Evolutionary conservation across 2,329 filamentous ascomycete genomes (phyloP).

Genomic region (Madurella fahalii): DNA sequence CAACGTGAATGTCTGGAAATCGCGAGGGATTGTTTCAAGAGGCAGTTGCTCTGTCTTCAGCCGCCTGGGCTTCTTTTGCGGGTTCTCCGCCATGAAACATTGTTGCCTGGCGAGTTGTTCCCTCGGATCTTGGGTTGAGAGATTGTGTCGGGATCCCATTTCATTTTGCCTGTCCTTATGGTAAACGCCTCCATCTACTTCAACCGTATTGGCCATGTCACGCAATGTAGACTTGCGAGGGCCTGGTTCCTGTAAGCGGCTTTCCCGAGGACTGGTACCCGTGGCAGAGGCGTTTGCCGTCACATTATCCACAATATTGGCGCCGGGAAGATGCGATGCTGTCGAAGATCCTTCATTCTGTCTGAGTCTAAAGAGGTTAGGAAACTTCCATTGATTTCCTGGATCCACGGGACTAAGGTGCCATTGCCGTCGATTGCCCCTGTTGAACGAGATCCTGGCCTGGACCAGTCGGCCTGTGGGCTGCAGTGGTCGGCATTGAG

Average conservation of each 20-base stretch:
- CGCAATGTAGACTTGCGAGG: neutral
- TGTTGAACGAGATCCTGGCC: slow-evolving; percentile 9
- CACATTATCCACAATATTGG: neutral
- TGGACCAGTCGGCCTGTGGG: neutral
- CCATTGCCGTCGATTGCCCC: neutral
- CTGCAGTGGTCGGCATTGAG: neutral
- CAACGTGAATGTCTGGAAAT: slow-evolving; percentile 15
- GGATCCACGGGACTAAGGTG: neutral
- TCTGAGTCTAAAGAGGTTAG: neutral
- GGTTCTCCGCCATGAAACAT: slow-evolving; percentile 15
- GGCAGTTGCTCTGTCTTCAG: slow-evolving; percentile 25
- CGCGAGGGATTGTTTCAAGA: slow-evolving; percentile 22
- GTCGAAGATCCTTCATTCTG: neutral
- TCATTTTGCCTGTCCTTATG: slow-evolving; percentile 8
- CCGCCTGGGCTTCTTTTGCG: slow-evolving; percentile 19
- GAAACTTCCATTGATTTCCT: neutral
- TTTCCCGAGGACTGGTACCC: neutral
- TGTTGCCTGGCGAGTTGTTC: slow-evolving; percentile 23
- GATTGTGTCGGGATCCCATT: neutral
- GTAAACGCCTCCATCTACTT: neutral
- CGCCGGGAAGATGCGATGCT: neutral
- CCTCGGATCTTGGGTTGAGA: slow-evolving; percentile 11
- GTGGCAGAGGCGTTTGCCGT: neutral
- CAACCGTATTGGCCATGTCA: neutral
- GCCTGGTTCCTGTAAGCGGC: neutral